Base-by-base conservation (phyloP, 306 rosid species). In the Fragaria nilgerrensis region DNA sequence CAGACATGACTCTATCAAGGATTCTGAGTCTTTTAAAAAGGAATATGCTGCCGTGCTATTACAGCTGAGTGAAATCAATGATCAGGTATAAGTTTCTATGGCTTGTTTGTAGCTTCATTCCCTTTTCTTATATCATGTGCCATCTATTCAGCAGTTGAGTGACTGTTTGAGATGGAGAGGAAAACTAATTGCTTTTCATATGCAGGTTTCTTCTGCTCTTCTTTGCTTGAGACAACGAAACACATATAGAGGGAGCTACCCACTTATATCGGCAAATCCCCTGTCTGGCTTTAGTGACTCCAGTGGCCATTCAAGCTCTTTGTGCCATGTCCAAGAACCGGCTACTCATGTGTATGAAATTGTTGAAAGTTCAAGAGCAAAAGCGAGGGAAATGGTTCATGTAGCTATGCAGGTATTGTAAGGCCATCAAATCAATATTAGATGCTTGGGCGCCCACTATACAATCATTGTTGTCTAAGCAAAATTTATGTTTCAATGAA, bases 181-280 rank as follows among this genome's bases (percentile, higher is more conserved):
- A 12, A 58, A 56, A 73, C 74, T 80, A 79, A 82, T 76, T 72
- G 66, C 76, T 47, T 79, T 85, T 75, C 80, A 74, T 82, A 20
- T 55, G 75, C 87, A 94, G 97, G 97, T 94, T 75, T 89, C 96
- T 79, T 89, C 90, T 79, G 93, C 95, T 84, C 78, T 94, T 82
- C 81, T 83, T 81, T 75, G 86, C 90, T 86, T 92, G 90, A 89
- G 97, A 85, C 93, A 94, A 82, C 90, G 93, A 73, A 94, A 94
- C 81, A 88, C 93, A 16, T 94, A 92, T 83, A 91, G 84, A 83
- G 89, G 87, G 82, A 82, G 85, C 78, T 80, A 93, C 82, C 78
- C 91, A 29, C 66, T 68, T 71, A 77, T 83, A 75, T 75, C 83
- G 59, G 79, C 66, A 59, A 91, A 86, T 88, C 83, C 97, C 77